Evolutionary conservation across 2,329 filamentous ascomycete species (phyloP), one percentile per base, ranked within the genome.

Genomic region (Nigrograna mackinnonii): DNA sequence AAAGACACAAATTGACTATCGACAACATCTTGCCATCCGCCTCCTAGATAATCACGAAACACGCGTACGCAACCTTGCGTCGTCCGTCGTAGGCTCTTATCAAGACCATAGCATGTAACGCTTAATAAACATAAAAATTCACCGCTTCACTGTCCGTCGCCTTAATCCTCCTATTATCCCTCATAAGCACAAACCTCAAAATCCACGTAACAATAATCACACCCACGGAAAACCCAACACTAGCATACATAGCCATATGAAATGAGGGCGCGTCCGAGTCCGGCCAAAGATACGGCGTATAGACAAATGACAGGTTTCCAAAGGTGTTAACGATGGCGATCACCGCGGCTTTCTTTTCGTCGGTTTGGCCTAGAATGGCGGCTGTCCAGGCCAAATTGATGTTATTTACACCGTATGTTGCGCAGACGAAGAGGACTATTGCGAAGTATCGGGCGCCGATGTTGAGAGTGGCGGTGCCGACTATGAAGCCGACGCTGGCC

Each of bases 281-380:
- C 3, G 52, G 54, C 55, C 55, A 60, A 7, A 60, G 41, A 21
- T 60, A 60, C 22, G 55, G 54, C 9, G 55, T 62, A 37, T 58
- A 73, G 14, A 73, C 70, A 28, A 67, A 60, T 9, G 65, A 60
- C 28, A 66, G 46, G 32, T 71, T 72, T 5, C 66, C 68, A 16
- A 68, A 52, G 1, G 67, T 64, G 45, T 74, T 73, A 6, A 69
- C 67, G 17, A 72, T 65, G 1, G 68, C 66, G 17, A 72, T 55
- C 4, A 60, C 54, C 5, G 67, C 68, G 12, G 70, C 66, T 32
- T 68, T 69, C 52, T 73, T 74, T 41, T 71, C 69, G 24, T 65
- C 54, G 1, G 70, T 71, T 31, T 71, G 68, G 2, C 65, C 67
- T 3, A 70, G 50, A 1, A 64, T 66, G 3, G 60, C 61, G 7